phyloP scores from a whole-genome alignment of 208 protist species.

The Trypanosoma caninum region DNA sequence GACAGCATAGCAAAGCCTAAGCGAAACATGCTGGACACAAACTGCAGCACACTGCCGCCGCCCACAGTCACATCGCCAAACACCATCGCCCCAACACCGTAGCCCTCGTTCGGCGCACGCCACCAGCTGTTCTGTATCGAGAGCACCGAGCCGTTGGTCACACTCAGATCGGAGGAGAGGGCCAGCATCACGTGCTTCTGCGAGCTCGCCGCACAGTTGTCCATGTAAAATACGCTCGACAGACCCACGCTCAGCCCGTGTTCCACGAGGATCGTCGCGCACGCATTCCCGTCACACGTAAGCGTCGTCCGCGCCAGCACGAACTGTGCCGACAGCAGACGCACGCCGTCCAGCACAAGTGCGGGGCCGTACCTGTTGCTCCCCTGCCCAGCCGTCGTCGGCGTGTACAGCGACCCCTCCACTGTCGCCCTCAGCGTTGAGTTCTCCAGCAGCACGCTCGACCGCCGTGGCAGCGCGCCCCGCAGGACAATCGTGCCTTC shows the following conservation, averaged over 20 bases:
- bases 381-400: background rate
- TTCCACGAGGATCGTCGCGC: slow-evolving; percentile 13
- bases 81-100: background rate
- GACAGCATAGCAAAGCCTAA: background rate
- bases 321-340: background rate
- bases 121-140: slow-evolving; percentile 13
- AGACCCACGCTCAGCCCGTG: background rate
- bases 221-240: slow-evolving; percentile 11
- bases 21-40: background rate
- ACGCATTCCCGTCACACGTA: background rate
- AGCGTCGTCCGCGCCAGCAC: slow-evolving; percentile 4
- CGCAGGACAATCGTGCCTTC: slow-evolving; percentile 12
- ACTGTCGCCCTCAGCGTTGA: background rate
- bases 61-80: background rate
- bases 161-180: background rate
- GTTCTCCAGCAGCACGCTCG: slow-evolving; percentile 2
- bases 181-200: background rate
- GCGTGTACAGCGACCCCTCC: background rate
- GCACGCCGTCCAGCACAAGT: slow-evolving; percentile 7
- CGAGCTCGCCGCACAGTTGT: slow-evolving; percentile 4
- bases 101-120: background rate
- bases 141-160: slow-evolving; percentile 1
- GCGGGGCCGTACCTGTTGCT: background rate
- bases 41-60: slow-evolving; percentile 3
- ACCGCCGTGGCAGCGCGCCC: background rate